Evolutionary conservation across 495 filamentous ascomycete genomes (phyloP), one percentile per base, ranked within the genome.

Genomic region (Aspergillus sclerotioniger): DNA sequence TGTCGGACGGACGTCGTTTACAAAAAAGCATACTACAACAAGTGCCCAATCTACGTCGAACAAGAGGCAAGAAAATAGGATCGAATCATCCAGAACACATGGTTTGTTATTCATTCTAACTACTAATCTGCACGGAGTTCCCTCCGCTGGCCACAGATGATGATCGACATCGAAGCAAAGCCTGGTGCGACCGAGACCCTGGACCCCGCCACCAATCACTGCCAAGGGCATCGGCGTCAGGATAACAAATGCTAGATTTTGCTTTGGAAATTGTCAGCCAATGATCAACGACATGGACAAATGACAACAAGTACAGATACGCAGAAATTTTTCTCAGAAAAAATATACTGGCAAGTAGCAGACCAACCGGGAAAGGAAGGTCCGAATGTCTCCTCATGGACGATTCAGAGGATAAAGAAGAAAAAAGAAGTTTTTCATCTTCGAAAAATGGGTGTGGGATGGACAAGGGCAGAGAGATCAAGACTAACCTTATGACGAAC

Each of bases 291-390:
- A 50, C 28, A 28, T 32, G 28, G 16, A 33, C 16, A 47, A n/a
- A 10, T 8, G 54, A 45, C 17, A 47, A 33, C 4, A 17, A 56
- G 49, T 37, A 53, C 28, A 32, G n/a, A 17, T 43, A 13, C 33
- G n/a, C n/a, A 31, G 45, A 31, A 54, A 43, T 61, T 58, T 66
- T 71, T 77, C 75, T 93, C 91, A 96, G 91, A 94, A 90, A 90
- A 88, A 71, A 77, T 84, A 82, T 94, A 95, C 91, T 96, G 91
- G 91, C 91, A 91, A 96, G 91, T 94, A 95, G 84, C 91, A 93
- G 88, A 85, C 82, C 76, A 73, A 80, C 80, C 82, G 77, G 82
- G 77, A 82, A 84, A 80, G 79, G 80, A 76, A 74, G 77, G 80
- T 84, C 88, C 86, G 83, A 77, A 84, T 76, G 62, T 80, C 77